Conservation (phyloP, 2,329 filamentous ascomycete species). For the Aspergillus japonicus region DNA sequence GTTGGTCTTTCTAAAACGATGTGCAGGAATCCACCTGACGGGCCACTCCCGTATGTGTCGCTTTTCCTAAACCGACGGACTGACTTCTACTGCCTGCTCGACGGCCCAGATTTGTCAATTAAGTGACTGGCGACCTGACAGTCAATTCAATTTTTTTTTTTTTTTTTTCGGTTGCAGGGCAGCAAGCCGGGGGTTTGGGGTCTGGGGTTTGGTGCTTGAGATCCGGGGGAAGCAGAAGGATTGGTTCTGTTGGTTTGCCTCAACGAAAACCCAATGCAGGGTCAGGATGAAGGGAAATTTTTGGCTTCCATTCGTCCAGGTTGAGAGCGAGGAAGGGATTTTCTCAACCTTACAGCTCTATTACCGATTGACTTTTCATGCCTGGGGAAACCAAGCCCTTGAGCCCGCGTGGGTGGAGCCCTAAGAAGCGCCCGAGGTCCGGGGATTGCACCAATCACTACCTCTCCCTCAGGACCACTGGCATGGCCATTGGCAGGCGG, state of each 20-base stretch:
- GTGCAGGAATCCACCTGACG: constrained; percentile 13
- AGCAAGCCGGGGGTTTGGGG: not conserved
- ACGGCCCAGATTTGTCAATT: not conserved
- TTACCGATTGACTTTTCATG: constrained; percentile 5
- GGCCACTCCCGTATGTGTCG: constrained; percentile 6
- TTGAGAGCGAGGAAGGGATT: not conserved
- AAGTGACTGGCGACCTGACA: not conserved
- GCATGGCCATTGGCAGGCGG: not conserved
- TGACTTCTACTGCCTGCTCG: not conserved
- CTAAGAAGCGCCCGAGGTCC: constrained; percentile 1
- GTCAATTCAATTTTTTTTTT: not conserved
- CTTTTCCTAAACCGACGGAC: not conserved
- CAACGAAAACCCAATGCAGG: not conserved
- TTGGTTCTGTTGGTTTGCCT: not conserved
- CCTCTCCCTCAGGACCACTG: too few species aligned
- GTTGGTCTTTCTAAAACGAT: constrained; percentile 11
- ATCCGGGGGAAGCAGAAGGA: not conserved
- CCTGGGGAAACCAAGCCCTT: constrained; percentile 3
- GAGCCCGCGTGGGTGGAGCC: not conserved
- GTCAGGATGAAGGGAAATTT: not conserved
- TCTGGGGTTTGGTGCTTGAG: too few species aligned
- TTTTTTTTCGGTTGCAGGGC: not conserved
- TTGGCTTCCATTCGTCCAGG: constrained; percentile 4
- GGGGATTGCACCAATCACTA: constrained; percentile 1
- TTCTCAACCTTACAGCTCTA: constrained; percentile 4